Evolutionary conservation across 768 basidiomycete genomes (phyloP), one percentile per base, ranked within the genome.

Genomic region (Dentipellis fragilis): DNA sequence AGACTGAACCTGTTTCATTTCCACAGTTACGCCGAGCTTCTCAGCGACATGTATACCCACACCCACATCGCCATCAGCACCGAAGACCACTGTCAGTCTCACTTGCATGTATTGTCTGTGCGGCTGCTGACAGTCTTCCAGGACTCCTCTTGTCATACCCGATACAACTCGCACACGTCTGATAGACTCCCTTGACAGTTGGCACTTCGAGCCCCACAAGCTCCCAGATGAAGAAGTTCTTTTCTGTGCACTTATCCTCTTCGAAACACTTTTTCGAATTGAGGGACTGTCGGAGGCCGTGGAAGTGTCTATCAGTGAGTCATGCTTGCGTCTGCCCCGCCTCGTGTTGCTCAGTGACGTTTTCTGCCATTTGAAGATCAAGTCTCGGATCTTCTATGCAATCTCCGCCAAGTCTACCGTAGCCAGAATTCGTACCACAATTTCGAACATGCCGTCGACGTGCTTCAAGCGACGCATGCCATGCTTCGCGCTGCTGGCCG

Each of bases 361-460:
- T 34, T 3, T 17, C 6, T 40, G 17, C 45, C 23, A 36, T 23
- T 29, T 49, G 51, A 68, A 92, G 93, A 76, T 60, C 82, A 85
- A 70, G 77, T 97, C 60, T 78, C 81, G 17, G 71, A 80, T 10
- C 87, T 98, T 63, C 77, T 99, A 40, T 81, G 83, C 62, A 90
- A 95, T 60, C 79, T 98, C n/a, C 83, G 87, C n/a, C 81, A 82
- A 29, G 85, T 95, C 51, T 99, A 99, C 68, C 87, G 93, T 58
- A 78, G 80, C 52, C 83, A 85, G 56, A 97, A 97, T 71, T 86
- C 88, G 23, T 99, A 99, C 69, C 96, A 99, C 76, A 99, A 98
- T 66, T 98, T 95, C 67, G 84, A 91, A 58, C 96, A 99, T 70
- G 96, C 94, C 0, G 75, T 96, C 45, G 96, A 99, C 68, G 96